These are phyloP conservation scores for Fusarium sp. DNA, from an alignment of 2,329 filamentous ascomycete genomes.

Conservation along the genomic window DNA sequence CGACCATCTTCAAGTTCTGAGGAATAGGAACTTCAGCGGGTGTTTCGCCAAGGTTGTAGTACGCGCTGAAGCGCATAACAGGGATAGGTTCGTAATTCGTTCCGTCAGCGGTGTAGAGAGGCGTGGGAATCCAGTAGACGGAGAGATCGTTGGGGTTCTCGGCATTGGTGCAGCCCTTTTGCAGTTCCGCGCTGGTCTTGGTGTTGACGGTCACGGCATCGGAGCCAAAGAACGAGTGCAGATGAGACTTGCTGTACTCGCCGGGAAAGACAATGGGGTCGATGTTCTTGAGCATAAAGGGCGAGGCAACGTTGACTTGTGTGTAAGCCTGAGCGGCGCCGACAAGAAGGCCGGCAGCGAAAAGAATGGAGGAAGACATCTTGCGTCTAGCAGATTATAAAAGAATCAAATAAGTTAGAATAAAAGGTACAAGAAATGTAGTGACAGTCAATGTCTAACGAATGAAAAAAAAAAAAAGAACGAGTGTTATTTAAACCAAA, in stretches of 20 bases:
- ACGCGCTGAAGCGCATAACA: conserved; percentile 54
- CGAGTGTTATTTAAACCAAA: background rate
- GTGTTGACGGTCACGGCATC: conserved; percentile 45
- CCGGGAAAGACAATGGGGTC: conserved; percentile 48
- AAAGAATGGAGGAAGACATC: conserved; percentile 33
- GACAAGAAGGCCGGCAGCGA: conserved; percentile 26
- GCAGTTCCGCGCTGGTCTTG: conserved; percentile 46
- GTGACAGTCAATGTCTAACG: conserved; percentile 34
- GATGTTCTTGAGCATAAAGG: conserved; percentile 49
- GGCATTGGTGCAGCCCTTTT: conserved; percentile 54
- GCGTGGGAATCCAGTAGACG: conserved; percentile 57
- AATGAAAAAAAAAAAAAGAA: conserved; percentile 11
- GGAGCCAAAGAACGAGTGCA: conserved; percentile 51
- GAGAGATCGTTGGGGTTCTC: conserved; percentile 59
- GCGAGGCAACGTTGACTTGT: conserved; percentile 23
- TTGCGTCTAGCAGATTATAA: conserved; percentile 15
- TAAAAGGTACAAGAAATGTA: conserved; percentile 6
- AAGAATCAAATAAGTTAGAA: background rate
- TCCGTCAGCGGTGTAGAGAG: conserved; percentile 48
- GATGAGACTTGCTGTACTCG: conserved; percentile 44
- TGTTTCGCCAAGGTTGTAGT: conserved; percentile 53
- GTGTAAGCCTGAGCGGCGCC: conserved; percentile 33
- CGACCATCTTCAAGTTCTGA: conserved; percentile 53
- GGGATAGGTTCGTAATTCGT: conserved; percentile 46
- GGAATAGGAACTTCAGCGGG: conserved; percentile 56